phyloP scores from a whole-genome alignment of 1,139 yeast species.

The Candida buenavistaensis region DNA sequence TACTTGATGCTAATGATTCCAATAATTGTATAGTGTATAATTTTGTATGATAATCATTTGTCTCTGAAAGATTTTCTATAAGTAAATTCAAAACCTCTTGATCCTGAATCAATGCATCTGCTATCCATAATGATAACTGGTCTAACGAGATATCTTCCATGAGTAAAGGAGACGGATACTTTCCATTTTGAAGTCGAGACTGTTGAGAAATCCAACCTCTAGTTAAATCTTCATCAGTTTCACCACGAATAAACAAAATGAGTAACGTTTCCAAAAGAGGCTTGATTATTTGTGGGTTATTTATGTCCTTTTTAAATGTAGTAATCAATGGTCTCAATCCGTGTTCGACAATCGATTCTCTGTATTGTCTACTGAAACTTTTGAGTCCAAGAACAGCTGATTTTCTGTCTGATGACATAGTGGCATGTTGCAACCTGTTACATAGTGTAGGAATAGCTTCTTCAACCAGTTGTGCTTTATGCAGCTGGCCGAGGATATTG shows the following conservation, averaged over 20 bases:
- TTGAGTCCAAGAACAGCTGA: conserved; percentile 91
- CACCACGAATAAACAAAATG: conserved; percentile 73
- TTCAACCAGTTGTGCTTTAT: conserved; percentile 62
- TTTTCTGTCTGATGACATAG: conserved; percentile 78
- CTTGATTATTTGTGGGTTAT: conserved; percentile 71
- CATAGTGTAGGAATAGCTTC: conserved; percentile 89
- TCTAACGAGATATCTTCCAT: conserved; percentile 63
- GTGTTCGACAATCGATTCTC: conserved; percentile 88
- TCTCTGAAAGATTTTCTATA: conserved; percentile 53
- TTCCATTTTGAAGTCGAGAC: conserved; percentile 76
- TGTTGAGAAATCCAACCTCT: conserved; percentile 74
- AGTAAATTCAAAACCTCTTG: conserved; percentile 57
- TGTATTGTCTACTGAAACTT: conserved; percentile 83
- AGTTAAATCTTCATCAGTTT: conserved; percentile 56
- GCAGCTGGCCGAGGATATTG: conserved; percentile 34
- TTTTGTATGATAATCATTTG: conserved; percentile 68
- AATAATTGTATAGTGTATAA: conserved; percentile 81
- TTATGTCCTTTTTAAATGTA: conserved; percentile 64
- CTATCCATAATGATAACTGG: conserved; percentile 91
- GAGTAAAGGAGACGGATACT: conserved; percentile 78
- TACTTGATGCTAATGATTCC: conserved; percentile 78
- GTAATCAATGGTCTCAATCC: conserved; percentile 76
- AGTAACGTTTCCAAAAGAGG: conserved; percentile 85
- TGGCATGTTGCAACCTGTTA: conserved; percentile 83
- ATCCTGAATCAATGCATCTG: conserved; percentile 86